phyloP scores from a whole-genome alignment of 495 filamentous ascomycete species.

The Penicillium antarcticum region DNA sequence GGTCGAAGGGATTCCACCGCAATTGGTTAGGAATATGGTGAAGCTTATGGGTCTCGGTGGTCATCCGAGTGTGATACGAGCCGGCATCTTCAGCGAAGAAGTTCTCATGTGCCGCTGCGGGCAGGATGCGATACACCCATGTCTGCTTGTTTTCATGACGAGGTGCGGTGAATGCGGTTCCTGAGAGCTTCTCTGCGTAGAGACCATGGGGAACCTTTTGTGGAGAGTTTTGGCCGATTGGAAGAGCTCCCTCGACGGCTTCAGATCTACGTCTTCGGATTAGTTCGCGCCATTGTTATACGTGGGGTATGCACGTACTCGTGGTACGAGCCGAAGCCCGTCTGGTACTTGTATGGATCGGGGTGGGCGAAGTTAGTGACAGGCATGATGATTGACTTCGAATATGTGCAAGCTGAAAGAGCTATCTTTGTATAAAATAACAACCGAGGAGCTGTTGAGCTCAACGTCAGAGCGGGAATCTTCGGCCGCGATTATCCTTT shows the following conservation, averaged over 20 bases:
- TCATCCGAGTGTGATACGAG: conserved; percentile 52
- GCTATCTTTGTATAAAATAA: conserved; percentile 1
- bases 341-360: conserved; percentile 58
- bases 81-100: conserved; percentile 57
- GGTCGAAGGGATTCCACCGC: conserved; percentile 87
- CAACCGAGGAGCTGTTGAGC: background rate
- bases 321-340: conserved; percentile 58
- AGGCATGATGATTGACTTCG: conserved; percentile 41
- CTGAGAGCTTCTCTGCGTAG: conserved; percentile 91
- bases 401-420: conserved; percentile 2
- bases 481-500: conserved; percentile 16
- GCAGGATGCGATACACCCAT: conserved; percentile 92
- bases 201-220: conserved; percentile 82
- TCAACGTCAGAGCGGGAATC: background rate
- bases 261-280: conserved; percentile 30
- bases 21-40: conserved; percentile 80
- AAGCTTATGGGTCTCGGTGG: conserved; percentile 47
- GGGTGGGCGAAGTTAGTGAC: conserved; percentile 51
- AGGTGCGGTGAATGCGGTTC: conserved; percentile 89
- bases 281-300: background rate
- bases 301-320: conserved; percentile 37
- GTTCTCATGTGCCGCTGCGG: conserved; percentile 74
- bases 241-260: conserved; percentile 58
- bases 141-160: conserved; percentile 85
- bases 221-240: conserved; percentile 76